Evolutionary conservation across 805 yeast genomes (phyloP).

Genomic region (Cyberlindnera mrakii): DNA sequence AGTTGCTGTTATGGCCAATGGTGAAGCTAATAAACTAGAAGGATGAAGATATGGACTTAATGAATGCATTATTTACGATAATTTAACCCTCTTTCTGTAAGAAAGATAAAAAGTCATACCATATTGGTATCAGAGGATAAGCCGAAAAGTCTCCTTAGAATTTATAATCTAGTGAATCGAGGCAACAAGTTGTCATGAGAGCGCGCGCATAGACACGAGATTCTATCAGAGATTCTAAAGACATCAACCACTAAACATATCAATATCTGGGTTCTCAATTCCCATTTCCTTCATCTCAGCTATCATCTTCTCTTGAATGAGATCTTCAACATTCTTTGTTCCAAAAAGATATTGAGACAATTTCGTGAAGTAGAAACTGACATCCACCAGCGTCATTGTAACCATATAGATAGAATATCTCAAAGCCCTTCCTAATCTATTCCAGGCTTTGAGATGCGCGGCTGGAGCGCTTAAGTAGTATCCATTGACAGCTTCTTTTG

Average conservation of each 20-base stretch:
- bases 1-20: conserved; percentile 4
- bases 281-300: conserved; percentile 23
- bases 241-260: conserved; percentile 13
- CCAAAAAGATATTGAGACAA: conserved; percentile 15
- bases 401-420: conserved; percentile 19
- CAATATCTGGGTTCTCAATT: conserved; percentile 20
- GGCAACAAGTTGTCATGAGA: too few relatives aligned
- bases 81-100: too few relatives aligned
- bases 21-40: background rate
- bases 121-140: too few relatives aligned
- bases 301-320: conserved; percentile 17
- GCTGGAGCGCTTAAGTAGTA: conserved; percentile 17
- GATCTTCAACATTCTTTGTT: conserved; percentile 20
- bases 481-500: conserved; percentile 43
- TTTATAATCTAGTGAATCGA: too few relatives aligned
- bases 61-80: too few relatives aligned
- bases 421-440: conserved; percentile 5
- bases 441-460: background rate
- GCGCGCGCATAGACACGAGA: too few relatives aligned
- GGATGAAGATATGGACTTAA: too few relatives aligned
- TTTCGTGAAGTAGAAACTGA: conserved; percentile 16
- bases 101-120: too few relatives aligned
- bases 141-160: too few relatives aligned
- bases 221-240: too few relatives aligned
- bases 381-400: conserved; percentile 17